phyloP scores from a whole-genome alignment of 129 eudicot genomes.

The Helianthus tuberosus region DNA sequence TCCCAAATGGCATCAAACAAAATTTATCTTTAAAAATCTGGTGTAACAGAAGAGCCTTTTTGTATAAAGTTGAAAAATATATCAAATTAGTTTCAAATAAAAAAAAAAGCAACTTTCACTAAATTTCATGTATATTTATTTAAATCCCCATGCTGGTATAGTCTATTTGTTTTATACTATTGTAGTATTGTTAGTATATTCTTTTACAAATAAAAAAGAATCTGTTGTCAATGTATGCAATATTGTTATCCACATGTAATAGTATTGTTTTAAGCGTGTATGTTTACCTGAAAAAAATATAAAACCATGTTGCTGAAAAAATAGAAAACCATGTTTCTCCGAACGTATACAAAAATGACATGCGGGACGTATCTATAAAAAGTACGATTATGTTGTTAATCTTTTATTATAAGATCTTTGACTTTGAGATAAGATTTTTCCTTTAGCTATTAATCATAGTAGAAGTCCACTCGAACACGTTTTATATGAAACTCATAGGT shows the following conservation, averaged over 20 bases:
- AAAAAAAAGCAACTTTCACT: background rate
- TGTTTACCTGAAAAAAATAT: background rate
- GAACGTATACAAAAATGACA: background rate
- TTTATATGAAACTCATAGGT: no score
- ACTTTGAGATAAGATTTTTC: background rate
- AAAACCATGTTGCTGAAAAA: background rate
- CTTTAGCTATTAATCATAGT: background rate
- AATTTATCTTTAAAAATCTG: background rate
- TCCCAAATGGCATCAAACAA: no score
- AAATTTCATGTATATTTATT: background rate
- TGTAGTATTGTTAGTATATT: background rate
- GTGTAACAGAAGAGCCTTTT: no score
- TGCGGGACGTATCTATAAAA: background rate
- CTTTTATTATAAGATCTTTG: background rate
- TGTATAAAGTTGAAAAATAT: no score
- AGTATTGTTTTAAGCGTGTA: constrained; percentile 24
- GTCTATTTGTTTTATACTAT: background rate
- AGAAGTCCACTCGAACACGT: no score
- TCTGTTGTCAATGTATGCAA: constrained; percentile 15
- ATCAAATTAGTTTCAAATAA: no score
- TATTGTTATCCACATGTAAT: constrained; percentile 21
- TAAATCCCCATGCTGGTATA: constrained; percentile 18
- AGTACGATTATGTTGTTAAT: background rate
- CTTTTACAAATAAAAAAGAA: background rate
- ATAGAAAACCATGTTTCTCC: constrained; percentile 7